Evolutionary conservation across 805 yeast genomes (phyloP).

Genomic region (Citeromyces nyonsensis): DNA sequence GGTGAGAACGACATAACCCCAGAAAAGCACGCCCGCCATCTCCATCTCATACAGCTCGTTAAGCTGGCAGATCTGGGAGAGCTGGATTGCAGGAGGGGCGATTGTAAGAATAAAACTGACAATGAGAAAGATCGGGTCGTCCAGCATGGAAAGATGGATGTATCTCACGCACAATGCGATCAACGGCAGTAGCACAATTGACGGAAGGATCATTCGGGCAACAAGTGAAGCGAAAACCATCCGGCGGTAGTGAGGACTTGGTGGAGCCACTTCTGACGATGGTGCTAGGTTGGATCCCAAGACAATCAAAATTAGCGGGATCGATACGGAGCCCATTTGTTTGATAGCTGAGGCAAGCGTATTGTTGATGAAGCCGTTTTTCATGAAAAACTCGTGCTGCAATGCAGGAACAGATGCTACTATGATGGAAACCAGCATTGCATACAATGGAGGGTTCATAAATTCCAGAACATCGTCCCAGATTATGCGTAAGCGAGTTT

Average conservation of each 20-base stretch:
- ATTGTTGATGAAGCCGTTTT: conserved; percentile 45
- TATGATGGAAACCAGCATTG: conserved; percentile 53
- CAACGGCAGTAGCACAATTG: conserved; percentile 49
- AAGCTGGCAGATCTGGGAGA: conserved; percentile 68
- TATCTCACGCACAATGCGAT: conserved; percentile 27
- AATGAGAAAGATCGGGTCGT: conserved; percentile 27
- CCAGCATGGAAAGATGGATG: too few relatives aligned
- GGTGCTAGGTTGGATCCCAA: conserved; percentile 71
- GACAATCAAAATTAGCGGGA: conserved; percentile 62
- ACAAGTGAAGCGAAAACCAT: conserved; percentile 54
- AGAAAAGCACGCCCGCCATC: conserved; percentile 70
- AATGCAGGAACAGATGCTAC: too few relatives aligned
- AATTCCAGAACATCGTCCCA: conserved; percentile 40
- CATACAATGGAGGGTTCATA: conserved; percentile 80
- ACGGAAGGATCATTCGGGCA: conserved; percentile 70
- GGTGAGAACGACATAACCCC: conserved; percentile 69
- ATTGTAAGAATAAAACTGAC: conserved; percentile 64
- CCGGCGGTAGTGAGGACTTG: conserved; percentile 41
- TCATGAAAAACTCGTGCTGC: conserved; percentile 39
- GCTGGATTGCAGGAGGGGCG: conserved; percentile 75
- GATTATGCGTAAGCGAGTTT: too few relatives aligned
- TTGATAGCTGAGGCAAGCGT: conserved; percentile 49
- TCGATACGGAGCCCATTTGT: conserved; percentile 60
- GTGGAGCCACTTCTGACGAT: conserved; percentile 48
- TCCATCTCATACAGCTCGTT: conserved; percentile 65